Base-by-base conservation (phyloP, 805 yeast genomes). In the Kazachstania taianensis region DNA sequence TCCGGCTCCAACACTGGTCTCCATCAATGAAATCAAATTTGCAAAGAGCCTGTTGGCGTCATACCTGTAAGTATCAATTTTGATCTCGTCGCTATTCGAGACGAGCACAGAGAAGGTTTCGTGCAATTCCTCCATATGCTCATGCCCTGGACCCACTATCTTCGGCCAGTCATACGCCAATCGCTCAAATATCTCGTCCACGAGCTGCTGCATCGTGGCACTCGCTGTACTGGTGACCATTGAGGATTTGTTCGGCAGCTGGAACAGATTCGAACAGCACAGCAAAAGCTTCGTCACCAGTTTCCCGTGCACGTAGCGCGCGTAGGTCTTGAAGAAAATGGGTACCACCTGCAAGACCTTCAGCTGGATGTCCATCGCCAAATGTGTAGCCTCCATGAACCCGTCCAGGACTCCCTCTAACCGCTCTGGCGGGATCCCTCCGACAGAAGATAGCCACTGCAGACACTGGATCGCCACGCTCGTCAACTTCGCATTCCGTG, bases 221-320 rank as follows among this genome's bases (percentile, higher is more conserved):
- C 84, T 77, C 0, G 97, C 96, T 0, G 97, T 83, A 49, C 86
- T 87, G 10, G 75, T 69, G 5, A 92, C 94, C 46, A 83, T 82
- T 0, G 81, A 73, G 5, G 78, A 70, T 46, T 81, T 80, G 41
- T 75, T 80, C 10, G 75, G 69, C 10, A 74, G 62, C 38, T 83
- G 86, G 33, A 92, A 65, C 23, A 75, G 69, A 30, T 43, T 50
- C 0, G 92, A 70, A 52, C 94, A 83, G 2, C 89, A 74, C 16
- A 65, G 62, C 15, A 89, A 59, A 9, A 84, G 57, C 41, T 72
- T 72, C 6, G 77, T 63, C 24, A 86, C 63, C 12, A 72, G 53
- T 0, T 62, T 67, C 13, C 76, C 87, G 15, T 63, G 62, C 27
- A 87, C 66, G 32, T 65, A 63, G 4, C 57, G 52, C 1, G 75